Percentiles rank a stretch among this genome's conserved stretches.
Conservation (phyloP, 2,329 filamentous ascomycete species). For the Fusarium sp. region DNA sequence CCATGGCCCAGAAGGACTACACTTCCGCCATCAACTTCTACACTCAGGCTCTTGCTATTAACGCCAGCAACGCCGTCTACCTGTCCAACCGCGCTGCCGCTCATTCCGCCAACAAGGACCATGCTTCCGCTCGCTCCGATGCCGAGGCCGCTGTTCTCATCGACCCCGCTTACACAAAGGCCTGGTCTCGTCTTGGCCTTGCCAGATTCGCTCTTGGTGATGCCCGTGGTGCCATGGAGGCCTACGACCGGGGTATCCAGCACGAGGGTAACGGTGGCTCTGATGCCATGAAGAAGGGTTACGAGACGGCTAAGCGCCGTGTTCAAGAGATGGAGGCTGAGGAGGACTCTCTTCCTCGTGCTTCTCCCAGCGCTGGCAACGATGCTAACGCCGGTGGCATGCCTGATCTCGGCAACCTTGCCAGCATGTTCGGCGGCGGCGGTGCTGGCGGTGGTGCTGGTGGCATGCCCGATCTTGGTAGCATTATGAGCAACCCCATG, state of each 20-base stretch:
- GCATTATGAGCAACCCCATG: conserved; percentile 98
- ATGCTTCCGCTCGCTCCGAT: conserved; percentile 85
- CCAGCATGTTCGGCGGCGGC: conserved; percentile 76
- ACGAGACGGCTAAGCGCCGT: conserved; percentile 89
- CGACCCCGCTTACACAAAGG: conserved; percentile 96
- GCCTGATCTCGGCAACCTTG: conserved; percentile 77
- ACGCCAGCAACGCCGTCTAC: conserved; percentile 93
- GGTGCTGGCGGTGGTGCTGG: conserved; percentile 66
- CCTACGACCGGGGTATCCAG: conserved; percentile 92
- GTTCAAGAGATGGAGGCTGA: conserved; percentile 80
- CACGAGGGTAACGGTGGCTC: conserved; percentile 93
- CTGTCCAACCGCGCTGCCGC: conserved; percentile 97
- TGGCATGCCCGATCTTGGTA: conserved; percentile 87
- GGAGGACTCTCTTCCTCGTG: conserved; percentile 55
- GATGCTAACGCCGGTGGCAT: conserved; percentile 63
- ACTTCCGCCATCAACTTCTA: conserved; percentile 84
- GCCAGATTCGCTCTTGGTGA: conserved; percentile 93
- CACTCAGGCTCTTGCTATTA: conserved; percentile 83
- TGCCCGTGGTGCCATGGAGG: conserved; percentile 91
- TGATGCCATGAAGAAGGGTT: conserved; percentile 97
- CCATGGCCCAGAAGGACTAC: conserved; percentile 97
- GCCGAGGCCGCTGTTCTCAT: conserved; percentile 89
- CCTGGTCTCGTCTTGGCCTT: conserved; percentile 92
- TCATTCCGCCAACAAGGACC: conserved; percentile 85
- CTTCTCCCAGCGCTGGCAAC: conserved; percentile 63